Evolutionary conservation across 148 eudicot species (phyloP).

Genomic region (Rhododendron ovatum): DNA sequence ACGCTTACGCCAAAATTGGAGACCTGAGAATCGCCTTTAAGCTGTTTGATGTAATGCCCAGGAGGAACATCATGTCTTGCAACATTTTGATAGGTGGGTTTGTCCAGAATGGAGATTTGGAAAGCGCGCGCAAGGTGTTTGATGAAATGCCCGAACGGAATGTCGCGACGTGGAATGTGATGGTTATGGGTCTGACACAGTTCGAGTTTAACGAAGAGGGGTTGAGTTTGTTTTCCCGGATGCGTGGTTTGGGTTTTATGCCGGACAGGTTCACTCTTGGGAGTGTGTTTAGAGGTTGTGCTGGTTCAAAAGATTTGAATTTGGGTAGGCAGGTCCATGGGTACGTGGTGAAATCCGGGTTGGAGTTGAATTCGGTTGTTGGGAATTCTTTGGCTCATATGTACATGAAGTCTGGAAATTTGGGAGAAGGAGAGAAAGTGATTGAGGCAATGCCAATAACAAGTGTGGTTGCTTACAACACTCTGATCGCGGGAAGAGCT

Average conservation of each 20-base stretch:
- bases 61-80: conserved; percentile 64
- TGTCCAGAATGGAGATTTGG: conserved; percentile 51
- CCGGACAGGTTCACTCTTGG: conserved; percentile 69
- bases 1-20: conserved; percentile 58
- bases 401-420: conserved; percentile 76
- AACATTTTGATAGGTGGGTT: conserved; percentile 72
- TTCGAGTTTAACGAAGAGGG: conserved; percentile 60
- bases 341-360: conserved; percentile 46
- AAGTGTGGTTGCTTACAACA: conserved; percentile 57
- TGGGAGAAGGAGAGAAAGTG: conserved; percentile 57
- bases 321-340: conserved; percentile 67
- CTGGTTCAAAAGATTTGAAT: conserved; percentile 53
- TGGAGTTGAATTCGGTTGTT: conserved; percentile 45
- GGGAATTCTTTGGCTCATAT: conserved; percentile 77
- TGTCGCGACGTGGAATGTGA: conserved; percentile 84
- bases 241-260: conserved; percentile 54
- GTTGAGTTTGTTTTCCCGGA: conserved; percentile 42
- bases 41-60: conserved; percentile 52
- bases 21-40: conserved; percentile 25
- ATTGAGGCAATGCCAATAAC: conserved; percentile 47
- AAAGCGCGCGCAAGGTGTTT: conserved; percentile 47
- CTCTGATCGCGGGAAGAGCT: conserved; percentile 65
- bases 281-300: conserved; percentile 77
- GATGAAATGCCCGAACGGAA: conserved; percentile 66
- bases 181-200: conserved; percentile 61